Evolutionary conservation across 805 yeast genomes (phyloP).

Genomic region (Pichia eremophila): DNA sequence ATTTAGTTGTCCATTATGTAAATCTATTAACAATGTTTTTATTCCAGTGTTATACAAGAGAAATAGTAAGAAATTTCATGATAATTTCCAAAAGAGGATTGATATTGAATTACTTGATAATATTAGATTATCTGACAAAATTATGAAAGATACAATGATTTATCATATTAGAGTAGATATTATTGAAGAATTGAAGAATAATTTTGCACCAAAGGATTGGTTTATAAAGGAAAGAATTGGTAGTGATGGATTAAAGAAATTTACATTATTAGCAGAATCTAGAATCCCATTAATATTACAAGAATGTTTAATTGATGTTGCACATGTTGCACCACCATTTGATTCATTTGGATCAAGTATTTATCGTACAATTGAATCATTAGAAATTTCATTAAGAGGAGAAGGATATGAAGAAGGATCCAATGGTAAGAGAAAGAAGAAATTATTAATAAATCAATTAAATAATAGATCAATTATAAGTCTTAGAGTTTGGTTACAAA

Average conservation of each 20-base stretch:
- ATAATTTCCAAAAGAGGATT: conserved; percentile 2
- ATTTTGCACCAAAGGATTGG: conserved; percentile 16
- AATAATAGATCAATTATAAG: conserved; percentile 54
- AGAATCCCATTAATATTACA: conserved; percentile 18
- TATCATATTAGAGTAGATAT: neutral
- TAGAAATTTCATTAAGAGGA: conserved; percentile 61
- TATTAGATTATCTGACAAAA: conserved; percentile 6
- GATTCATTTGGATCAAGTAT: conserved; percentile 28
- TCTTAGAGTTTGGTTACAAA: conserved; percentile 37
- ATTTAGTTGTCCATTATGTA: conserved; percentile 85
- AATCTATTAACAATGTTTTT: conserved; percentile 74
- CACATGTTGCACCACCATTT: conserved; percentile 22
- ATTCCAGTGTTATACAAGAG: conserved; percentile 61
- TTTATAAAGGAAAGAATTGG: conserved; percentile 16
- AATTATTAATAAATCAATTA: conserved; percentile 42
- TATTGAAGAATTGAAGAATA: neutral
- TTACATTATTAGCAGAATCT: conserved; percentile 10
- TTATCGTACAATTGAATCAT: conserved; percentile 49
- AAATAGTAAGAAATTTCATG: conserved; percentile 26
- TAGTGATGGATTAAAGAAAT: conserved; percentile 5
- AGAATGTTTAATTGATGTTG: conserved; percentile 17
- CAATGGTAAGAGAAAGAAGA: neutral
- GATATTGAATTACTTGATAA: conserved; percentile 8
- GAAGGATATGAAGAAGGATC: conserved; percentile 19
- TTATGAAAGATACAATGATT: conserved; percentile 12